These are phyloP conservation scores for Epichloe brachyelytri DNA, from an alignment of 2,329 filamentous ascomycete species.

Conservation along the genomic window DNA sequence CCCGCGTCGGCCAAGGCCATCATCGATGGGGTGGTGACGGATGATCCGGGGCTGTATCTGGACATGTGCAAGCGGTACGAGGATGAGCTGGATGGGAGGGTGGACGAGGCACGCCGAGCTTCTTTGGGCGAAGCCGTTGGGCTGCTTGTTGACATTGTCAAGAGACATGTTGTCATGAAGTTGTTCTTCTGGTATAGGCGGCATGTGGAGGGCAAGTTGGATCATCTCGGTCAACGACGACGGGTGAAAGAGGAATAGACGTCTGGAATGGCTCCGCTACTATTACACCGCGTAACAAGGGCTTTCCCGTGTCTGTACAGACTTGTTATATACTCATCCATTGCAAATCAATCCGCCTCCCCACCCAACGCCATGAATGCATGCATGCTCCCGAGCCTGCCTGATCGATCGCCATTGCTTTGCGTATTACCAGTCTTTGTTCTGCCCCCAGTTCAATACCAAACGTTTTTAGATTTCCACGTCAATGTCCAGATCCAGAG, in stretches of 20 bases:
- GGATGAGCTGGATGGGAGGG: constrained; percentile 11
- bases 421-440: not conserved
- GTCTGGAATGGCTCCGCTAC: too few species aligned
- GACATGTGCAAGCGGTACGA: constrained; percentile 39
- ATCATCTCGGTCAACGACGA: constrained; percentile 14
- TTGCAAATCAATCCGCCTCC: too few species aligned
- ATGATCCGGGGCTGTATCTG: constrained; percentile 59
- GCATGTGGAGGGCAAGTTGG: constrained; percentile 15
- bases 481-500: constrained; percentile 82
- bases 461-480: constrained; percentile 54
- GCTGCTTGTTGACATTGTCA: constrained; percentile 9
- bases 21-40: constrained; percentile 75
- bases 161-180: constrained; percentile 11
- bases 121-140: constrained; percentile 8
- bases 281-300: too few species aligned
- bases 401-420: not conserved
- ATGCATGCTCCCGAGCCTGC: too few species aligned
- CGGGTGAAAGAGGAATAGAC: constrained; percentile 5
- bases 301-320: too few species aligned
- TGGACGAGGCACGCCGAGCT: not conserved
- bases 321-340: too few species aligned
- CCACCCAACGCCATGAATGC: too few species aligned
- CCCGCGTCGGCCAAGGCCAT: constrained; percentile 23
- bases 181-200: constrained; percentile 14
- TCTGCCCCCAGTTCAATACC: too few species aligned